Evolutionary conservation across 2,329 filamentous ascomycete species (phyloP).

Genomic region (Diaporthe vexans): DNA sequence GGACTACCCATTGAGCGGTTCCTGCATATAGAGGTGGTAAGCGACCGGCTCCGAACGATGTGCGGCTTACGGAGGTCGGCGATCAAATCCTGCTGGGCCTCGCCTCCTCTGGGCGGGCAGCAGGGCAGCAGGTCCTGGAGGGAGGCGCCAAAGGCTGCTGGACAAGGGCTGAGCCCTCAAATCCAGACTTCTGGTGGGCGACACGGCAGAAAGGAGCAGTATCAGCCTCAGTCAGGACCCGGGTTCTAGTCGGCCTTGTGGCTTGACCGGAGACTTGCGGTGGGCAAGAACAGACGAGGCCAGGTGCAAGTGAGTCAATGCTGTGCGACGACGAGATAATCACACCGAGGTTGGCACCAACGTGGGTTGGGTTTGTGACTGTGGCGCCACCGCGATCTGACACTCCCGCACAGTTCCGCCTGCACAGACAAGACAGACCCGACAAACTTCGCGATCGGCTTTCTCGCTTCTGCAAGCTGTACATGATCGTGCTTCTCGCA

Average conservation of each 20-base stretch:
- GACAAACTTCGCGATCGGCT: conserved; percentile 10
- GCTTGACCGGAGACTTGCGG: conserved; percentile 28
- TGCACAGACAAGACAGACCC: conserved; percentile 24
- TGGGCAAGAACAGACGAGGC: conserved; percentile 31
- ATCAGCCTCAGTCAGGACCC: conserved; percentile 33
- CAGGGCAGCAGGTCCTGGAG: background rate
- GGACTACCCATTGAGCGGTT: conserved; percentile 6
- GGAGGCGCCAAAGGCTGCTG: conserved; percentile 10
- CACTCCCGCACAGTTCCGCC: conserved; percentile 17
- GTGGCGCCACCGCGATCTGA: conserved; percentile 28
- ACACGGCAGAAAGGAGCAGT: conserved; percentile 30
- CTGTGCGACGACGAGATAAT: conserved; percentile 31
- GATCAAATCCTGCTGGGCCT: conserved; percentile 27
- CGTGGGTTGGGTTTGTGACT: conserved; percentile 32
- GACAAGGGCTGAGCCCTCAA: conserved; percentile 1
- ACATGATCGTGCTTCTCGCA: conserved; percentile 23
- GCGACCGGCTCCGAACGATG: conserved; percentile 20
- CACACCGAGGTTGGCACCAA: conserved; percentile 28
- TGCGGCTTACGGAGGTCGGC: conserved; percentile 34
- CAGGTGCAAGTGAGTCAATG: conserved; percentile 28
- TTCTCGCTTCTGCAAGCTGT: conserved; percentile 25
- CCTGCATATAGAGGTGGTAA: conserved; percentile 15
- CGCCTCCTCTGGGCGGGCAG: conserved; percentile 34
- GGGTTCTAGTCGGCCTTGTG: background rate
- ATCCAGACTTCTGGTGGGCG: conserved; percentile 26